Base-by-base conservation (phyloP, 2,329 filamentous ascomycete genomes). In the Bipolaris oryzae region DNA sequence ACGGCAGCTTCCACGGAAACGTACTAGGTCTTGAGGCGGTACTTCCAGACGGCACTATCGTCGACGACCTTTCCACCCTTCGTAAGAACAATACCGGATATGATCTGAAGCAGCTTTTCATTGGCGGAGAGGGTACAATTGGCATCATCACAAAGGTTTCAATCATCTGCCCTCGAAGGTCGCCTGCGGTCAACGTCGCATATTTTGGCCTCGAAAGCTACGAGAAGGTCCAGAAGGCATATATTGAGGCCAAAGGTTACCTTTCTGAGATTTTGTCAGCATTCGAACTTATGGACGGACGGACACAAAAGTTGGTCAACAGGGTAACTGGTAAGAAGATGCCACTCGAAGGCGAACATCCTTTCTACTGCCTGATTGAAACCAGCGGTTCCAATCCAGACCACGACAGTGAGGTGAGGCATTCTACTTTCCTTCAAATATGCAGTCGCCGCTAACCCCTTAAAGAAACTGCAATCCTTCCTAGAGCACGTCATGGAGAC, bases 11-110 rank as follows among this genome's bases (percentile, higher is more conserved):
- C 62, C 95, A 99, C 77, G 95, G 95, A 20, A 97, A 84, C 54
- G 92, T 98, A 1, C 83, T 99, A 15, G 95, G 95, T 23, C 83
- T 99, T 49, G 94, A 99, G 80, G 95, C 90, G 18, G 96, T 99
- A 7, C 82, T 99, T 38, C 91, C 95, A 0, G 91, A 99, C 73
- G 95, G 95, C 51, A 97, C 92, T 6, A 85, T 99, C 66, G 84
- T 99, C 43, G 88, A 98, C 68, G 92, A 97, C 68, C 86, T 99
- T 31, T 89, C 87, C 66, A 93, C 86, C 57, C 82, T 99, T 55
- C 87, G 95, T 65, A 99, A 99, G 83, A 98, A 99, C 83, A 99
- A 99, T 80, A 99, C 95, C 1, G 95, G 95, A 25, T 99, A 98
- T 78, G 96, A 99, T 75, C 78, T 97, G 55, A 97, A 97, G 81